A percentile compares a stretch with the other conserved stretches of the same genome.
Conservation (phyloP, 768 basidiomycete species). For the Leccinellum rugosiceps region DNA sequence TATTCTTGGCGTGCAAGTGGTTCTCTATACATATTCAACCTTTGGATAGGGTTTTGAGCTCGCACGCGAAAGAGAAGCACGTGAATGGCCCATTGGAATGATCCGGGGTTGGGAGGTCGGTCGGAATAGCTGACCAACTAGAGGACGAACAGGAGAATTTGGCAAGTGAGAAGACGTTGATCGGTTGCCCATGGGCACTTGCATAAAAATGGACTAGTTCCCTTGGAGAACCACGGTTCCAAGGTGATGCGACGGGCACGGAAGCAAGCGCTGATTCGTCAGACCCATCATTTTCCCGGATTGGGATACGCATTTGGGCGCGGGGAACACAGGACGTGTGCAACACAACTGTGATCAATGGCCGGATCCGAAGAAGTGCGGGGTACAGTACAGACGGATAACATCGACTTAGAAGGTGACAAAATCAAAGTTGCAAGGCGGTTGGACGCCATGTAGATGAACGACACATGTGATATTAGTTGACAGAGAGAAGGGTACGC, state of each 20-base stretch:
- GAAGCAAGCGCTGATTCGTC: neutral
- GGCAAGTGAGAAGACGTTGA: neutral
- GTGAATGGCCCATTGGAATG: neutral
- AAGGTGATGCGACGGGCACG: neutral
- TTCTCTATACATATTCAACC: slow-evolving; percentile 1
- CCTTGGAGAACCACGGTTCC: neutral
- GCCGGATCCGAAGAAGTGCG: neutral
- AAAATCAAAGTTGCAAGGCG: neutral
- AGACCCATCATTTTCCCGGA: neutral
- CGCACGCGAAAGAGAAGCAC: slow-evolving; percentile 9
- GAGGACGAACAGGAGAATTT: neutral
- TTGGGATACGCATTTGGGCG: neutral
- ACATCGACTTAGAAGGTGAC: neutral
- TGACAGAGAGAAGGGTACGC: neutral
- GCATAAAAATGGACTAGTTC: neutral
- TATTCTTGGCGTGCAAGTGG: neutral
- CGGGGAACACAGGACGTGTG: neutral
- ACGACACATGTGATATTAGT: neutral
- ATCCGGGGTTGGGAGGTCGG: slow-evolving; percentile 4
- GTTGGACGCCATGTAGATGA: neutral
- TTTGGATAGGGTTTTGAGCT: slow-evolving; percentile 14
- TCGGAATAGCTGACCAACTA: neutral
- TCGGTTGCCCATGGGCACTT: neutral
- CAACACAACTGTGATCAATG: neutral
- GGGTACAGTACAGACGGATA: neutral